These are phyloP conservation scores for Claviceps africana DNA, from an alignment of 2,329 filamentous ascomycete species.

Conservation along the genomic window DNA sequence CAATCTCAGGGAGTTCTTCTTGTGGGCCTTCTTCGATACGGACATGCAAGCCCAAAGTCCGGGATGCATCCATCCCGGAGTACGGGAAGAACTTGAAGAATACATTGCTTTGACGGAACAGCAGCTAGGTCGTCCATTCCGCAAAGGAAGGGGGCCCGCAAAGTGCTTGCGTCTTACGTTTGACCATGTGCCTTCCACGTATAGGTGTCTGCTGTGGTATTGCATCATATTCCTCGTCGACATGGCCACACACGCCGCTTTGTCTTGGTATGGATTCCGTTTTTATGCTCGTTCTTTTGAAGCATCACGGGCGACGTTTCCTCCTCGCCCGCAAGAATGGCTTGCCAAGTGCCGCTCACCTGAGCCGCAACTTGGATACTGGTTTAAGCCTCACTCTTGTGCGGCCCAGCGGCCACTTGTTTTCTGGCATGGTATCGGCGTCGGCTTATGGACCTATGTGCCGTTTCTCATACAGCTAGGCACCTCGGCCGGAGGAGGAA, in stretches of 20 bases:
- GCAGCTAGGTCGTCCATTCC: slow-evolving; percentile 34
- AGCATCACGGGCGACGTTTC: slow-evolving; percentile 32
- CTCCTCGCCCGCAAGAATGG: slow-evolving; percentile 39
- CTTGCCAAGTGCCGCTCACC: slow-evolving; percentile 32
- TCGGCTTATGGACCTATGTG: slow-evolving; percentile 51
- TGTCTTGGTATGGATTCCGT: slow-evolving; percentile 35
- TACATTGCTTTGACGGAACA: slow-evolving; percentile 39
- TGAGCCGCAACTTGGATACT: slow-evolving; percentile 43
- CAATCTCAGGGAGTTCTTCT: slow-evolving; percentile 52
- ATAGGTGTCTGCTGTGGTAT: slow-evolving; percentile 53
- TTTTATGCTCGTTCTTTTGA: slow-evolving; percentile 29
- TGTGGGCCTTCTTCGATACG: slow-evolving; percentile 52
- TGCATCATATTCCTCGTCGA: slow-evolving; percentile 41
- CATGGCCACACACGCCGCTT: slow-evolving; percentile 29
- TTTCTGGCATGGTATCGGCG: slow-evolving; percentile 58
- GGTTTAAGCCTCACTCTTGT: slow-evolving; percentile 46
- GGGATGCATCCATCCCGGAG: slow-evolving; percentile 15
- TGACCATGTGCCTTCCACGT: slow-evolving; percentile 46
- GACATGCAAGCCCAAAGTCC: slow-evolving; percentile 15
- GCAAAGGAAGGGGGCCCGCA: slow-evolving; percentile 40
- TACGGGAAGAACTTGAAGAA: slow-evolving; percentile 27
- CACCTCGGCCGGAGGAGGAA: slow-evolving; percentile 13
- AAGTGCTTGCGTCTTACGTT: slow-evolving; percentile 48
- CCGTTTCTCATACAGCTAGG: slow-evolving; percentile 41
- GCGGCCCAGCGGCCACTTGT: slow-evolving; percentile 39